Base-by-base conservation (phyloP, 148 eudicot species). In the Rhododendron molle region DNA sequence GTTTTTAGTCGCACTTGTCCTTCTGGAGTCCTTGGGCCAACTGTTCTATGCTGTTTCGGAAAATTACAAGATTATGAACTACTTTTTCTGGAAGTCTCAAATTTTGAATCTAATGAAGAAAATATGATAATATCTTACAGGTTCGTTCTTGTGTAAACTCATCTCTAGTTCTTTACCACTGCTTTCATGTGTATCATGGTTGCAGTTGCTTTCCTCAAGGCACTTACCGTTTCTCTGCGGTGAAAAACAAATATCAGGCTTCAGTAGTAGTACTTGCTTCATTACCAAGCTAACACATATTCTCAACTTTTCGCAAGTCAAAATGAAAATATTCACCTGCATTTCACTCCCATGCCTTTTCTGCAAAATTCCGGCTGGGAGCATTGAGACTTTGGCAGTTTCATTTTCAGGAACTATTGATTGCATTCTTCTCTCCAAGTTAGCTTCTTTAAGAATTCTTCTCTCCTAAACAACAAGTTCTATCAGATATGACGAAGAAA, bases 361-460 rank as follows among this genome's bases (percentile, higher is more conserved):
- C 43, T 86, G 88, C 43, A 86, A 85, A 81, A 87, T 89, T 86
- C 87, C 87, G 76, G 86, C 80, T 18, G 46, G 84, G 18, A 74
- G 71, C 44, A n/a, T 87, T 81, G 89, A 46, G 85, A 28, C 60
- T 81, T 84, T 87, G 83, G 85, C 85, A 84, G 50, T 81, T 87
- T 92, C 95, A 40, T 85, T 81, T 76, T 78, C 67, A 81, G 86
- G 52, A 81, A 56, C 86, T 40, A n/a, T 84, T 20, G 83, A 54
- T 73, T 90, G 86, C 60, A 84, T 81, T 89, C 87, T 95, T 83
- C 86, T 93, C 85, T 92, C 97, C 84, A 92, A 78, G 82, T 89
- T 93, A 65, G 99, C 95, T 90, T 97, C 99, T 82, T 90, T 95
- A 52, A 97, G 92, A 87, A 94, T 92, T 44, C 98, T 92, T 88